Evolutionary conservation across 495 filamentous ascomycete species (phyloP).

Genomic region (Aspergillus hancockii): DNA sequence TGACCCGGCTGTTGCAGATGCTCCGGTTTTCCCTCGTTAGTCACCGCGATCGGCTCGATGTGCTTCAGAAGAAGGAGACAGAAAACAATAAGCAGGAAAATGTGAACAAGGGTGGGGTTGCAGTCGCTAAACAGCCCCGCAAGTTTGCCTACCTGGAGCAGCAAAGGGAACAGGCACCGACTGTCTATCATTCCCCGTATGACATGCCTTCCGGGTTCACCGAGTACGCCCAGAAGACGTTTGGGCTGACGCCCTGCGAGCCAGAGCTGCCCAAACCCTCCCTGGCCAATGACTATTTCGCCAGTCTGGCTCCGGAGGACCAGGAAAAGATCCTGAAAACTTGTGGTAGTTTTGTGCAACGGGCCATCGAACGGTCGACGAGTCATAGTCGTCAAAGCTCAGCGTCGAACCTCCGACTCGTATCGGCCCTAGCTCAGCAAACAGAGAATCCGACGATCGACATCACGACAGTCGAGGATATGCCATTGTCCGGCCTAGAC

Average conservation of each 20-base stretch:
- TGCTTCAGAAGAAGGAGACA: constrained; percentile 47
- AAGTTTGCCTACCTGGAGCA: constrained; percentile 48
- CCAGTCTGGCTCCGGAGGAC: constrained; percentile 39
- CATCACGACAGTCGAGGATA: constrained; percentile 48
- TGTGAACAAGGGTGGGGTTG: constrained; percentile 33
- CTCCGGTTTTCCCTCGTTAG: constrained; percentile 50
- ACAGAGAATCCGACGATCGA: constrained; percentile 51
- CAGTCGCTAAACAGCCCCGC: constrained; percentile 39
- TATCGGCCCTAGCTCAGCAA: constrained; percentile 46
- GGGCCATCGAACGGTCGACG: constrained; percentile 42
- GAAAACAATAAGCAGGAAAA: constrained; percentile 40
- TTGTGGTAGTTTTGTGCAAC: constrained; percentile 49
- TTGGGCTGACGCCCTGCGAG: constrained; percentile 37
- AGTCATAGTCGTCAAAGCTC: constrained; percentile 49
- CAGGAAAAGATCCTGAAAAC: constrained; percentile 50
- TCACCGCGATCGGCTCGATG: constrained; percentile 48
- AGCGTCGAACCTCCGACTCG: constrained; percentile 44
- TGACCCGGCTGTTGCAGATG: constrained; percentile 48
- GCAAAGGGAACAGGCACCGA: constrained; percentile 43
- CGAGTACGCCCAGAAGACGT: constrained; percentile 46
- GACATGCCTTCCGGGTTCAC: constrained; percentile 50
- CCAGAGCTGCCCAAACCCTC: constrained; percentile 43
- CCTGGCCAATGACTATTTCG: constrained; percentile 49
- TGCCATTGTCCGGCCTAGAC: constrained; percentile 42
- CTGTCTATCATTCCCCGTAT: constrained; percentile 51